Evolutionary conservation across 2,329 filamentous ascomycete species (phyloP), one percentile per base, ranked within the genome.

Genomic region (Sporothrix variecibatus): DNA sequence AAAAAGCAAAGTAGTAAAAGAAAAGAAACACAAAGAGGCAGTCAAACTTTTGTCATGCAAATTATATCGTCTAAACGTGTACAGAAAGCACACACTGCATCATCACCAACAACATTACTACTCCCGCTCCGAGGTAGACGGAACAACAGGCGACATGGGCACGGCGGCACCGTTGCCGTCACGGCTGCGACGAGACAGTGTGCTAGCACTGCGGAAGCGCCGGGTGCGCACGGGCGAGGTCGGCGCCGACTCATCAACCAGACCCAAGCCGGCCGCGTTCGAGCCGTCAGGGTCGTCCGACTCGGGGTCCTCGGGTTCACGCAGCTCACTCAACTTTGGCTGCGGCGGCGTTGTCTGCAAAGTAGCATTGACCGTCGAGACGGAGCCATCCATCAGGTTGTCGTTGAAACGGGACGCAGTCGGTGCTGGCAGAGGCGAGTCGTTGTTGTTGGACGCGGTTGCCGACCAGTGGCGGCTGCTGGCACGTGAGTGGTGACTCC

Each of bases 171-270:
- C 46, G n/a, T 7, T 46, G 9, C 67, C 75, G 1, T 68, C 58
- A 17, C 31, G 34, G 46, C 40, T 26, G 17, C n/a, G 60, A 17
- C 67, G 46, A 6, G 73, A 72, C 46, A 73, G 40, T 26, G 23
- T 74, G 67, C 75, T 75, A 60, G 12, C 28, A 38, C 75, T 74
- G 49, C 75, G 75, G 74, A 74, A 75, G 1, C 75, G 73, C n/a
- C 51, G 73, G 7, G 56, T 34, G 1, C 62, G 75, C 20, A 51
- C 38, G 1, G 75, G 43, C 15, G 75, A 73, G 0, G 73, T 20
- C 28, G 71, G 60, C 4, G 69, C 64, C 1, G 72, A 73, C 8
- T 58, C 28, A 17, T 74, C 73, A 1, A 67, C 53, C 8, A 58
- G 38, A 7, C 38, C 40, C 15, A 68, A 43, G 15, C 43, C 43